phyloP scores from a whole-genome alignment of 306 rosid species.

The Pyrus pyrifolia region DNA sequence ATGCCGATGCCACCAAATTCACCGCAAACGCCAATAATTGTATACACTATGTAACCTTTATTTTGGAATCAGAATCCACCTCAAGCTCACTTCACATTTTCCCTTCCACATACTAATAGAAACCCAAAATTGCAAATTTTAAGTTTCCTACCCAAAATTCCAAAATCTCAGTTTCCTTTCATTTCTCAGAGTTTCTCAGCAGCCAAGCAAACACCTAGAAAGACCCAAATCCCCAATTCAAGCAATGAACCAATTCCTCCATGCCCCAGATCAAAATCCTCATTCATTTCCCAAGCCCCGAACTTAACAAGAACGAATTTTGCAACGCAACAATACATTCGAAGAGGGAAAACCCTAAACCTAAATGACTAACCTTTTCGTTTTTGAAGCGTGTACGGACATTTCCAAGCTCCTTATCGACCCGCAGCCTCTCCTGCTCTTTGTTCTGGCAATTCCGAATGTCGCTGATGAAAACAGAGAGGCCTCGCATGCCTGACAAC shows the following conservation, averaged over 20 bases:
- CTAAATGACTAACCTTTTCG: constrained; percentile 51
- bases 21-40: background rate
- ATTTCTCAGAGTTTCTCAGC: background rate
- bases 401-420: constrained; percentile 98
- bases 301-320: background rate
- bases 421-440: constrained; percentile 95
- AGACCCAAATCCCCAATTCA: constrained; percentile 8
- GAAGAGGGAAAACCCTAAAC: background rate
- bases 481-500: constrained; percentile 97
- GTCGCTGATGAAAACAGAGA: constrained; percentile 96
- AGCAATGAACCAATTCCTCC: background rate
- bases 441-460: constrained; percentile 95
- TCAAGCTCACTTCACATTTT: background rate
- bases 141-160: background rate
- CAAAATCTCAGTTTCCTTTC: background rate
- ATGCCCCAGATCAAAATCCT: background rate
- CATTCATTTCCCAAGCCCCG: background rate
- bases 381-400: constrained; percentile 95
- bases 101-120: background rate
- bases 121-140: background rate
- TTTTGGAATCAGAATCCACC: background rate
- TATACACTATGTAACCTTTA: background rate
- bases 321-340: background rate
- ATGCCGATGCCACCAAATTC: constrained; percentile 6
- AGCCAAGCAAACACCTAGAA: background rate